Evolutionary conservation across 176 grass and related monocot genomes (phyloP), one percentile per base, ranked within the genome.

Genomic region (Musa schizocarpa): DNA sequence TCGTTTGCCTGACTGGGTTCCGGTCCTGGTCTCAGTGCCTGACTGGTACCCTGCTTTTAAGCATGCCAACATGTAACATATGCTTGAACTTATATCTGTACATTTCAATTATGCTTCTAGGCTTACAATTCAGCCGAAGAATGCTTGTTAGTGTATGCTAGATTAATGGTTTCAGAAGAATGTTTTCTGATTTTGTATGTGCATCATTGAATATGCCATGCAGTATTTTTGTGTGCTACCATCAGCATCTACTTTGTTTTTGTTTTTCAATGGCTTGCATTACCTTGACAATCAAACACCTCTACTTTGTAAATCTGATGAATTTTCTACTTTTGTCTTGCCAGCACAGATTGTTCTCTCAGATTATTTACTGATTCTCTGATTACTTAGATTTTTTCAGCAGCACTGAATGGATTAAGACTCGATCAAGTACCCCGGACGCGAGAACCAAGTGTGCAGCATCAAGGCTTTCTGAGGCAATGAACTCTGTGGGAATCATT

Each of bases 361-460:
- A 50, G 10, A 50, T 16, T 19, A 10, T n/a, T 9, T 71, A 71
- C 49, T 71, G 50, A 52, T 9, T 71, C 9, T 50, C 68, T 71
- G 14, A 19, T 20, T 51, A 2, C 13, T 51, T 71, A 71, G 29
- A 49, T 71, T 52, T 71, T 71, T 51, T 49, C 68, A 43, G 14
- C 68, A 52, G 68, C 68, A 21, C 6, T 71, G 16, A 49, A 21
- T 49, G 68, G 43, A 22, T 19, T 9, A 88, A 86, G 76, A 87
- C 12, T 27, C 13, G 91, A 75, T 96, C 88, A 74, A 96, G 86
- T 34, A 87, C 21, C 57, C 86, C 88, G 48, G 78, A 66, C 54
- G 91, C 88, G 51, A 87, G 91, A 3, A 86, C 88, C 65, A 89
- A 58, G 14, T 81, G 83, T 1, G 85, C 88, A 69, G 80, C 83